Evolutionary conservation across 1,284 basidiomycete genomes (phyloP), one percentile per base, ranked within the genome.

Genomic region (Cutaneotrichosporon cyanovorans): DNA sequence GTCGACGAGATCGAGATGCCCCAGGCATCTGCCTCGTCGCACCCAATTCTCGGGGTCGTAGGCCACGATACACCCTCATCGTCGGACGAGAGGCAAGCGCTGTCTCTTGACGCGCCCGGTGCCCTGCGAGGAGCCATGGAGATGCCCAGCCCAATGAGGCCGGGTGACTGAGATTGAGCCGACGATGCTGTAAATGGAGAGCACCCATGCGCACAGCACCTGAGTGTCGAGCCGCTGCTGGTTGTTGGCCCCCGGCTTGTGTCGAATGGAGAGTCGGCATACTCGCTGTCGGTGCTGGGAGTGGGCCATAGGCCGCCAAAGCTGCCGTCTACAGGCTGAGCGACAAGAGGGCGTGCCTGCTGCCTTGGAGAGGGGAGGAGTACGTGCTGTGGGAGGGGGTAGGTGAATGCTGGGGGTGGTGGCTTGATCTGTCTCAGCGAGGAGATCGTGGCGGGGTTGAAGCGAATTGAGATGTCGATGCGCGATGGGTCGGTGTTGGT

Each of bases 401-500:
- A 55, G 23, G 51, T 41, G 42, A 57, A 55, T 18, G 44, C 40
- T 2, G 35, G 36, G 32, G 38, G 38, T 11, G 32, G 42, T 16
- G 28, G 44, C 35, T 46, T 2, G 39, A 12, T 28, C 12, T 7
- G 47, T 28, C 12, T 7, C 45, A 51, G 45, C 5, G 25, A 40
- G 20, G 39, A 28, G 18, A 45, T 36, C 30, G 45, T 48, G 9
- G 33, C 47, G 3, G 59, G 59, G 42, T 63, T 51, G 28, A 71
- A 50, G 60, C 62, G 69, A n/a, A 63, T 58, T 5, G 63, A 65
- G 8, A 71, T 42, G 33, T 53, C 60, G 39, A 71, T 55, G 45
- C 57, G 56, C 40, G 55, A 56, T n/a, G 57, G 51, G 49, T 66
- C 60, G n/a, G 63, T 58, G 16, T 42, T 45, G 16, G 33, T 23